These are phyloP conservation scores for Parvularia atlantis DNA, from an alignment of 78 protist species.

Conservation along the genomic window DNA sequence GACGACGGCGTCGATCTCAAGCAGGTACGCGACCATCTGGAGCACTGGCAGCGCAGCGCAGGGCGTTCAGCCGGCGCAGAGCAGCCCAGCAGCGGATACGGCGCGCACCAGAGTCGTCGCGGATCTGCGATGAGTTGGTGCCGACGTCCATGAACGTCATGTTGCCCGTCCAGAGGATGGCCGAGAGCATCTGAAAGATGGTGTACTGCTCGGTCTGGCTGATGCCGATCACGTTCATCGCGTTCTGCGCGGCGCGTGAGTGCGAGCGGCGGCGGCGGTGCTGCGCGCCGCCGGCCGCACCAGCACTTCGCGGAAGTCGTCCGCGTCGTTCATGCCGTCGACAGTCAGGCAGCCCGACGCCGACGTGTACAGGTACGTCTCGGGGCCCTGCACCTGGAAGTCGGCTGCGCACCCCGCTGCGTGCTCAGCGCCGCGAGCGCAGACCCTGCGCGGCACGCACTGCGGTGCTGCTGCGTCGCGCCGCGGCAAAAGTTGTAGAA, in stretches of 20 bases:
- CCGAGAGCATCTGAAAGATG: conserved; percentile 30
- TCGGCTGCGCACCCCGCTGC: neutral
- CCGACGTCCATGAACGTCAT: neutral
- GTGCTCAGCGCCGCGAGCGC: neutral
- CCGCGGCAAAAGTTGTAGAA: conserved; percentile 60
- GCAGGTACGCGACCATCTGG: conserved; percentile 6
- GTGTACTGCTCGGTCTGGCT: neutral
- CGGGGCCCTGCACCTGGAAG: conserved; percentile 8
- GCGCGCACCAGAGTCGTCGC: neutral
- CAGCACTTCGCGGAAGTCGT: conserved; percentile 6
- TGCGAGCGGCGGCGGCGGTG: too few relatives aligned
- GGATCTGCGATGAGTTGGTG: neutral
- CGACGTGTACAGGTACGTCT: neutral
- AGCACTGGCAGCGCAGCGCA: too few relatives aligned
- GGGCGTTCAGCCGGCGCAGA: too few relatives aligned
- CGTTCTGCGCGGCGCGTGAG: neutral
- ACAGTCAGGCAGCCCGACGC: neutral
- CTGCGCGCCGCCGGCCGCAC: too few relatives aligned
- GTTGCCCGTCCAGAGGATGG: conserved; percentile 49
- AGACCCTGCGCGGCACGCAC: neutral
- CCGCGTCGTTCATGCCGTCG: neutral
- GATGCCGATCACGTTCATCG: conserved; percentile 34
- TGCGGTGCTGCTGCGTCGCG: neutral
- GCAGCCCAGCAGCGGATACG: too few relatives aligned
- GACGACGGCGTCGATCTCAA: neutral